These are phyloP conservation scores for Claviceps sp. DNA, from an alignment of 2,329 filamentous ascomycete genomes.

Conservation along the genomic window DNA sequence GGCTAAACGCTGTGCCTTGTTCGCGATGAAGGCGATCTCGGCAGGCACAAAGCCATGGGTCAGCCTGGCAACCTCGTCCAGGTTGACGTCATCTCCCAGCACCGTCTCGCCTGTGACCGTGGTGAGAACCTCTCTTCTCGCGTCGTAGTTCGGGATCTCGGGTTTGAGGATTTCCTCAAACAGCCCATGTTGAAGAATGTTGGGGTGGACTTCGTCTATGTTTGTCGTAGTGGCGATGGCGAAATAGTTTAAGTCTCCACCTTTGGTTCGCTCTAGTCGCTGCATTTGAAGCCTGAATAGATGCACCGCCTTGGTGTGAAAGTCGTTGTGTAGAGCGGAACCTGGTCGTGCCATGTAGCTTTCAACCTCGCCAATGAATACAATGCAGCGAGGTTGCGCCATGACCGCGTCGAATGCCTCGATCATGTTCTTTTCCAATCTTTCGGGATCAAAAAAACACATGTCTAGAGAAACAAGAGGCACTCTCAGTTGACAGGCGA, in stretches of 20 bases:
- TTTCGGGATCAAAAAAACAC: conserved; percentile 25
- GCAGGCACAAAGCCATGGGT: conserved; percentile 91
- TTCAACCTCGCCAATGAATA: conserved; percentile 90
- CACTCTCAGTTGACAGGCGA: conserved; percentile 58
- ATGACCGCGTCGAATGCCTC: conserved; percentile 61
- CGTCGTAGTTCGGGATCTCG: conserved; percentile 68
- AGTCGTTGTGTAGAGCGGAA: conserved; percentile 71
- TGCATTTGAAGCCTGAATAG: conserved; percentile 83
- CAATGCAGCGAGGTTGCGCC: conserved; percentile 69
- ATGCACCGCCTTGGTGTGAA: conserved; percentile 76
- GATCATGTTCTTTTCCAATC: conserved; percentile 23
- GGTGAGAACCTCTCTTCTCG: conserved; percentile 64
- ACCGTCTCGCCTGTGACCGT: conserved; percentile 54
- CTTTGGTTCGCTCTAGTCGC: conserved; percentile 54
- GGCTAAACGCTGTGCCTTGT: conserved; percentile 26
- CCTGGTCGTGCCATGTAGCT: conserved; percentile 62
- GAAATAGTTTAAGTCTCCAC: conserved; percentile 64
- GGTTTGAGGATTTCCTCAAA: conserved; percentile 82
- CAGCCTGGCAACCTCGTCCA: conserved; percentile 59
- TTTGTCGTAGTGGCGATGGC: conserved; percentile 85
- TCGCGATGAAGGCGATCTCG: conserved; percentile 59
- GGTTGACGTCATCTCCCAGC: conserved; percentile 58
- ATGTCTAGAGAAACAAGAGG: conserved; percentile 49
- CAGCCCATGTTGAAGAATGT: conserved; percentile 56
- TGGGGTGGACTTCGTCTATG: conserved; percentile 73